phyloP scores from a whole-genome alignment of 2,329 filamentous ascomycete genomes.

The Huntiella omanensis region DNA sequence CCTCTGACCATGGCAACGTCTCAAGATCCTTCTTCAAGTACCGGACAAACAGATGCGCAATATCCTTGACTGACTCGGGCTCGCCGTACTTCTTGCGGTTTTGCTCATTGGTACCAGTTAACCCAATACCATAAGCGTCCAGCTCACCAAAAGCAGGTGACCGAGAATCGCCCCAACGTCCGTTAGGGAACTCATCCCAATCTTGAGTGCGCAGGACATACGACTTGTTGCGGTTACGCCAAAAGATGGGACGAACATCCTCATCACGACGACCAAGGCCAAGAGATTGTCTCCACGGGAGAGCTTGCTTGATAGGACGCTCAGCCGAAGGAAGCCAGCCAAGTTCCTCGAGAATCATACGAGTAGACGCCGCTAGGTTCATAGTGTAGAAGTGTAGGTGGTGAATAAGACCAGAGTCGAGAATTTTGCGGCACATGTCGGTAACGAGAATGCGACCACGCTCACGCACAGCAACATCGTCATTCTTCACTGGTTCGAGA shows the following conservation, averaged over 20 bases:
- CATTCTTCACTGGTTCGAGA: slow-evolving; percentile 88
- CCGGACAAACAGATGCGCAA: slow-evolving; percentile 65
- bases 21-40: slow-evolving; percentile 71
- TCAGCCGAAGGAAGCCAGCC: slow-evolving; percentile 59
- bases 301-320: slow-evolving; percentile 66
- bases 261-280: slow-evolving; percentile 75
- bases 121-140: slow-evolving; percentile 80
- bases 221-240: slow-evolving; percentile 90
- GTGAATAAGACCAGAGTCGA: slow-evolving; percentile 67
- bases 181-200: slow-evolving; percentile 98
- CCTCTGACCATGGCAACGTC: slow-evolving; percentile 84
- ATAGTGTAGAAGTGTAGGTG: slow-evolving; percentile 92
- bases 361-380: slow-evolving; percentile 89
- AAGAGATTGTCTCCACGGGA: slow-evolving; percentile 92
- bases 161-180: slow-evolving; percentile 91
- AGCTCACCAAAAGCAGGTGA: slow-evolving; percentile 93
- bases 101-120: slow-evolving; percentile 88
- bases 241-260: slow-evolving; percentile 96
- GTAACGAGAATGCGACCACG: slow-evolving; percentile 75
- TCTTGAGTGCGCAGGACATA: slow-evolving; percentile 92
- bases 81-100: slow-evolving; percentile 92
- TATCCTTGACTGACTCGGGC: slow-evolving; percentile 59
- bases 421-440: slow-evolving; percentile 72
- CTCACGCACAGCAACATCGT: slow-evolving; percentile 80
- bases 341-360: slow-evolving; percentile 84